phyloP scores from a whole-genome alignment of 75 land plant species.

The Pinus albicaulis region DNA sequence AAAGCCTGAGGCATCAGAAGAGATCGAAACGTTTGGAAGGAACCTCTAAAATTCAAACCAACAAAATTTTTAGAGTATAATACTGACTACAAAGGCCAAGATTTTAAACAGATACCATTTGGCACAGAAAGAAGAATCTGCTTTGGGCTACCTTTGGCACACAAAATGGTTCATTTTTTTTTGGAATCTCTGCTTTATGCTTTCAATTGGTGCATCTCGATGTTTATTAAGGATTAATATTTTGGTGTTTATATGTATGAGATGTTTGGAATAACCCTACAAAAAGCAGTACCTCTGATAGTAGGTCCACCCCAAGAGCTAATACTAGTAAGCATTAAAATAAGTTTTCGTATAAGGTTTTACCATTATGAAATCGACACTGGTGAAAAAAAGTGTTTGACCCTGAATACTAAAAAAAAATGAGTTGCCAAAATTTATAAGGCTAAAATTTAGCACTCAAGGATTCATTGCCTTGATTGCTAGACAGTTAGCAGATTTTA shows the following conservation, averaged over 20 bases:
- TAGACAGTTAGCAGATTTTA: no score
- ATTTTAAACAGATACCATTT: conserved; percentile 3
- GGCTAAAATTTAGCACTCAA: no score
- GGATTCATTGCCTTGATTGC: no score
- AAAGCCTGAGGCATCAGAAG: conserved; percentile 11
- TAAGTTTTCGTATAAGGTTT: no score
- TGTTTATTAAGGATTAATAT: not conserved
- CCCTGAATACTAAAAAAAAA: no score
- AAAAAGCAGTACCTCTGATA: not conserved
- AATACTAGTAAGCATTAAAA: no score
- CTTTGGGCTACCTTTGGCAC: conserved; percentile 7
- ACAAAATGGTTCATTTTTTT: conserved; percentile 1
- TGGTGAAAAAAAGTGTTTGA: no score
- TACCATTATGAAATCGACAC: no score
- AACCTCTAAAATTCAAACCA: conserved; percentile 7
- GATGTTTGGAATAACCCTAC: conserved; percentile 1
- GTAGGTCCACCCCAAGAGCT: conserved; percentile 1
- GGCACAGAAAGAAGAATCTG: conserved; percentile 7
- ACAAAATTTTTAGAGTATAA: conserved; percentile 1
- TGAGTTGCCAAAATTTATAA: no score
- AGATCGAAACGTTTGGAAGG: conserved; percentile 8
- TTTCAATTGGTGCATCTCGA: conserved; percentile 8
- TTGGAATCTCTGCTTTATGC: conserved; percentile 14
- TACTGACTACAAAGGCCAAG: conserved; percentile 5
- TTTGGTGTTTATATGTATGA: not conserved